A percentile compares a stretch with the other conserved stretches of the same genome.
Conservation (phyloP, 331 rosid species). For the Acacia pycnantha region DNA sequence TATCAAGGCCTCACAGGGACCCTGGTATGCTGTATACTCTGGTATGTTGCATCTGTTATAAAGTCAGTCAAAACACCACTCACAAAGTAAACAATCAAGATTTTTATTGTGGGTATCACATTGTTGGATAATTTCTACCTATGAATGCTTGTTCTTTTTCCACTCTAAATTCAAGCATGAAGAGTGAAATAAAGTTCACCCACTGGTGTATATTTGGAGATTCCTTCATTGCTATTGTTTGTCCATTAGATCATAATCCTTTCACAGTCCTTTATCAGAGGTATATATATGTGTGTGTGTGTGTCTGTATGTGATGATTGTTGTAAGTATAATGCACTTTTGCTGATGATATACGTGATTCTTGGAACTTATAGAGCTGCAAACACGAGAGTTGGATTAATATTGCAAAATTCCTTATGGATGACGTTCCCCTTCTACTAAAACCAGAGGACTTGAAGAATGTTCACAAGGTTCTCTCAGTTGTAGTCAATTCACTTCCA, state of each 20-base stretch:
- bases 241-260: not conserved
- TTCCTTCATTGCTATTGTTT: conserved; percentile 21
- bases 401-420: conserved; percentile 76
- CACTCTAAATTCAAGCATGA: not conserved
- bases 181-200: not conserved
- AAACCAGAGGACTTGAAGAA: conserved; percentile 60
- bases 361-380: conserved; percentile 73
- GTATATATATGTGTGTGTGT: not conserved
- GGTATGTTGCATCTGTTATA: conserved; percentile 45
- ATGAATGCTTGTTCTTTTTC: not conserved
- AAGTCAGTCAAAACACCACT: conserved; percentile 11
- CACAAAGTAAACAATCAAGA: not conserved
- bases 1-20: conserved; percentile 83
- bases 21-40: conserved; percentile 90
- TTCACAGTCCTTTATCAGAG: not conserved
- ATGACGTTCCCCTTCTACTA: conserved; percentile 78
- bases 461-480: conserved; percentile 58
- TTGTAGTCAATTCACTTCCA: conserved; percentile 64
- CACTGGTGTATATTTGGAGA: not conserved
- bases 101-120: not conserved
- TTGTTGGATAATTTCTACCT: conserved; percentile 5
- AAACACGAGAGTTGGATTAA: conserved; percentile 87
- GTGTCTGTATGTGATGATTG: no score
- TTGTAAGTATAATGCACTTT: conserved; percentile 20
- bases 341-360: conserved; percentile 9